A percentile compares a stretch with the other conserved stretches of the same genome.
Conservation (phyloP, 139 green algal genomes). For the Edaphochlamys debaryana region DNA sequence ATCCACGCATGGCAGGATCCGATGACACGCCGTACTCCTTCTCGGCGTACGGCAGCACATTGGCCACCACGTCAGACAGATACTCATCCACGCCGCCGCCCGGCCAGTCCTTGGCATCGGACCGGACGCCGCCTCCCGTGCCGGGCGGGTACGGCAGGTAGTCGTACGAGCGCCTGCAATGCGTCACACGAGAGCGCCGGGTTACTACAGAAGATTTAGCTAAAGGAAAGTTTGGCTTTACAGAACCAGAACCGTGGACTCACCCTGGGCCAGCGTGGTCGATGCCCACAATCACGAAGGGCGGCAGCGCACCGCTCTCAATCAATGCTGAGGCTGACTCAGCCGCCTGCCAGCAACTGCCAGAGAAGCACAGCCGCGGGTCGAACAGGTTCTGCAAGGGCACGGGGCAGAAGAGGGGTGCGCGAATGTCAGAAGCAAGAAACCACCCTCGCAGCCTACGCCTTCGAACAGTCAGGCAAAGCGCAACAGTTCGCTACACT, state of each 20-base stretch:
- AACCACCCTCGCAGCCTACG: too few species aligned
- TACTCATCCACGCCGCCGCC: slow-evolving; percentile 58
- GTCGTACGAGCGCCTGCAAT: slow-evolving; percentile 45
- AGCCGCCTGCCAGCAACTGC: slow-evolving; percentile 55
- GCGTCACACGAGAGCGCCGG: too few species aligned
- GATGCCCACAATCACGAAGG: slow-evolving; percentile 66
- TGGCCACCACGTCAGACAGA: slow-evolving; percentile 29
- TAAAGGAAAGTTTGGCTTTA: too few species aligned
- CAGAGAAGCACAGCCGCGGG: slow-evolving; percentile 38
- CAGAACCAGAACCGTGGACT: too few species aligned
- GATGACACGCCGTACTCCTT: slow-evolving; percentile 37
- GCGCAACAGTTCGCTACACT: too few species aligned
- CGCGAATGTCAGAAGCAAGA: too few species aligned
- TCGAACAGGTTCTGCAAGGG: slow-evolving; percentile 77
- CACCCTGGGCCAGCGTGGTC: slow-evolving; percentile 50
- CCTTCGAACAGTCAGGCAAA: too few species aligned
- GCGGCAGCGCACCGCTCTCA: slow-evolving; percentile 47
- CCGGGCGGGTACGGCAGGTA: slow-evolving; percentile 68
- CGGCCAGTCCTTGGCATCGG: slow-evolving; percentile 55
- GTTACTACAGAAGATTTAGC: too few species aligned
- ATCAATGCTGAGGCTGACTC: slow-evolving; percentile 56
- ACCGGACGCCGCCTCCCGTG: slow-evolving; percentile 44
- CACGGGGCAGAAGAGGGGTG: too few species aligned
- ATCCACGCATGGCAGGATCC: slow-evolving; percentile 27
- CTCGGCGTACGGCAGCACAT: slow-evolving; percentile 51